Evolutionary conservation across 2,329 filamentous ascomycete species (phyloP).

Genomic region (Cordyceps farinosa): DNA sequence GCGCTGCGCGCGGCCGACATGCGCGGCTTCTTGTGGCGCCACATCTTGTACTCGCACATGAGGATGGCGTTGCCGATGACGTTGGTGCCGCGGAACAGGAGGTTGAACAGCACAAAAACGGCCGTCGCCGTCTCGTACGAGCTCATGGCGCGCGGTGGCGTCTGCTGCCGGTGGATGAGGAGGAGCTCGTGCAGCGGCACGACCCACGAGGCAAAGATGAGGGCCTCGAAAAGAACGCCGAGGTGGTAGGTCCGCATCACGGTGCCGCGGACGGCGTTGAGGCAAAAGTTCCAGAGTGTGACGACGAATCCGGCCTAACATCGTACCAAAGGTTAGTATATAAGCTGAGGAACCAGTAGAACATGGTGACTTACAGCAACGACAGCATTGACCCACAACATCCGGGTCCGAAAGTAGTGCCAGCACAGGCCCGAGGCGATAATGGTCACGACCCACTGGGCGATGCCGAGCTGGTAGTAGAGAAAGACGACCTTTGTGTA

Average conservation of each 20-base stretch:
- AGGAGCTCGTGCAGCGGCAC: conserved; percentile 11
- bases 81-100: conserved; percentile 39
- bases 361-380: neutral
- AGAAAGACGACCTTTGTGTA: conserved; percentile 36
- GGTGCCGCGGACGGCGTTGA: conserved; percentile 34
- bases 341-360: neutral
- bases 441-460: conserved; percentile 36
- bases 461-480: conserved; percentile 37
- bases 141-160: conserved; percentile 8
- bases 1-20: conserved; percentile 25
- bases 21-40: conserved; percentile 33
- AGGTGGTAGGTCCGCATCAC: conserved; percentile 38
- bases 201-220: conserved; percentile 26
- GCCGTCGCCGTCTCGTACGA: conserved; percentile 30
- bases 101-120: conserved; percentile 35
- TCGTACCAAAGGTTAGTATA: conserved; percentile 5
- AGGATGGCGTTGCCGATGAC: conserved; percentile 37
- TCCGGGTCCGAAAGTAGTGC: conserved; percentile 37
- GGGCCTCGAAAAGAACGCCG: conserved; percentile 34
- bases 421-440: conserved; percentile 37
- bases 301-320: conserved; percentile 36
- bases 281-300: conserved; percentile 32
- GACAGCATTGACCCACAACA: conserved; percentile 29
- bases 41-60: conserved; percentile 36
- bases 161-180: neutral